phyloP scores from a whole-genome alignment of 2,329 filamentous ascomycete species.

The Aureobasidium lini region DNA sequence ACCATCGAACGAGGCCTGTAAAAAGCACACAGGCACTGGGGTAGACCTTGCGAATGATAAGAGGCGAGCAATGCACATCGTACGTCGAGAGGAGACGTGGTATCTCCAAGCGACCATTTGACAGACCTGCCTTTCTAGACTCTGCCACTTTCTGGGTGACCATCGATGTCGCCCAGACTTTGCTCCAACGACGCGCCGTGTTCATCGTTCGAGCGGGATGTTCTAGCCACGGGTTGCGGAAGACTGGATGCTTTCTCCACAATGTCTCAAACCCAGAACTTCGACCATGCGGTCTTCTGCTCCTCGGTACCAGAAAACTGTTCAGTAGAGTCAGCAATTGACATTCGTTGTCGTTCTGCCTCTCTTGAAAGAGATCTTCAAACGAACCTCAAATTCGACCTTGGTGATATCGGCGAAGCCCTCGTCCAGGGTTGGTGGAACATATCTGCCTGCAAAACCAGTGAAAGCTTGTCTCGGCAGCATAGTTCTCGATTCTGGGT shows the following conservation, averaged over 20 bases:
- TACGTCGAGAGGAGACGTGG: background rate
- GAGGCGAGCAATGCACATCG: background rate
- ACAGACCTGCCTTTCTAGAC: constrained; percentile 1
- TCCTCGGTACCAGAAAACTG: constrained; percentile 62
- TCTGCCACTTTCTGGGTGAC: background rate
- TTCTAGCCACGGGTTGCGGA: background rate
- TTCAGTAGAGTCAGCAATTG: background rate
- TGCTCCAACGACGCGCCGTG: background rate
- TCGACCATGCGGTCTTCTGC: constrained; percentile 64
- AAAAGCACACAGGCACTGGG: background rate
- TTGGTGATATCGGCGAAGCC: constrained; percentile 75
- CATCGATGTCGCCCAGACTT: background rate
- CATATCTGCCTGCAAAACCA: constrained; percentile 65
- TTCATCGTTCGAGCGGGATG: background rate
- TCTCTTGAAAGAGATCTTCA: background rate
- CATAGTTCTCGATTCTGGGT: constrained; percentile 68
- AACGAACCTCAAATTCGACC: constrained; percentile 60
- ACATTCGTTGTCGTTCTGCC: background rate
- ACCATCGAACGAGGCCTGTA: background rate
- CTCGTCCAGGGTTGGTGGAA: constrained; percentile 63
- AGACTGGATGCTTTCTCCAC: background rate
- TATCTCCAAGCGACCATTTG: background rate
- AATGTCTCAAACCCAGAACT: constrained; percentile 57
- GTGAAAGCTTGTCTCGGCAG: constrained; percentile 77
- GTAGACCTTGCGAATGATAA: constrained; percentile 8